Conservation (phyloP, 108 stramenopile species). For the Craspedostauros australis region DNA sequence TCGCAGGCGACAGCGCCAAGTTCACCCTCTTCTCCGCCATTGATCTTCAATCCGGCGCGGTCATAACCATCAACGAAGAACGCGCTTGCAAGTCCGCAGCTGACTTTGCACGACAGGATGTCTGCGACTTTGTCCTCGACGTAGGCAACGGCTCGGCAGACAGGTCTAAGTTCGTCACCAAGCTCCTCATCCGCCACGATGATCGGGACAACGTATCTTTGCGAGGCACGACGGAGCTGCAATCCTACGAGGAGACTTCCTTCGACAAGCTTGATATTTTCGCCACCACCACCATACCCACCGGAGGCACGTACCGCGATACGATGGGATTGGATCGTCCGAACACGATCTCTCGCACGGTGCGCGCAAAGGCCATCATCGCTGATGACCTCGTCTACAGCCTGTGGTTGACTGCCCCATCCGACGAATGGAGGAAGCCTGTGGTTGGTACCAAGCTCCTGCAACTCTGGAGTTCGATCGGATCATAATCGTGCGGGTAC, state of each 20-base stretch:
- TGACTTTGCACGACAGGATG: background rate
- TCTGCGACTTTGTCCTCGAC: background rate
- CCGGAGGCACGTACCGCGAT: background rate
- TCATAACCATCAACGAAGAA: background rate
- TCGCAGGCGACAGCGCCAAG: background rate
- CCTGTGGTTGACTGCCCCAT: background rate
- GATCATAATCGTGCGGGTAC: no score
- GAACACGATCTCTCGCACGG: background rate
- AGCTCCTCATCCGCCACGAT: constrained; percentile 1
- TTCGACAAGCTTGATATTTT: background rate
- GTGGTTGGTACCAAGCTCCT: background rate
- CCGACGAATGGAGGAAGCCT: constrained; percentile 1
- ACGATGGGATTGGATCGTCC: background rate
- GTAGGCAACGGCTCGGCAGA: background rate
- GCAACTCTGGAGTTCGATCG: constrained; percentile 2
- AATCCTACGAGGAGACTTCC: background rate
- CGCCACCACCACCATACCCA: background rate
- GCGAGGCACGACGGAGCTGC: background rate
- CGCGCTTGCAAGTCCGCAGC: background rate
- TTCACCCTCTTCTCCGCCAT: constrained; percentile 1
- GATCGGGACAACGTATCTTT: constrained; percentile 1
- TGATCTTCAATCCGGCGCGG: background rate
- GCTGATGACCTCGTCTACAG: background rate
- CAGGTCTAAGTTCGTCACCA: background rate
- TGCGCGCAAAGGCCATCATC: background rate